Base-by-base conservation (phyloP, 2,329 filamentous ascomycete genomes). In the Pestalotiopsis sp. region DNA sequence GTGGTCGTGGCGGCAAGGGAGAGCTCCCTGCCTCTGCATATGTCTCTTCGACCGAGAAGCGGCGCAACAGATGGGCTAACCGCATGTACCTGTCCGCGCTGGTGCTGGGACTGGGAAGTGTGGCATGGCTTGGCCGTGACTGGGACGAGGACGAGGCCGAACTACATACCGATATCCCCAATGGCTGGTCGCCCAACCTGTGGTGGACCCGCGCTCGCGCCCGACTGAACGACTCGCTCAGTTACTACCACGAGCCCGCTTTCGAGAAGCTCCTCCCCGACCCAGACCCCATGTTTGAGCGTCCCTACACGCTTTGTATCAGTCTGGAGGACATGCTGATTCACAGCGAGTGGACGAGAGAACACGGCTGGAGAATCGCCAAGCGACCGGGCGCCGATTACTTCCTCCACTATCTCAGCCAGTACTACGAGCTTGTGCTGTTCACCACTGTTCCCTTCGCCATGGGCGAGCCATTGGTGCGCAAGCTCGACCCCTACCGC, bases 341-440 rank as follows among this genome's bases (percentile, higher is more conserved):
- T 38, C 95, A 98, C 83, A 97, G 93, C 77, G 94, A 97, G 79
- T 99, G 96, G 96, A 89, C 90, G 27, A 90, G 95, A 68, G 94
- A 98, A 79, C 92, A 98, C 78, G 96, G 96, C 69, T 99, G 96
- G 94, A 90, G 95, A 74, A 88, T 97, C 71, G 96, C 96, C 36
- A 99, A 99, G 85, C 90, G 96, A 64, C 96, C 96, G 45, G 96
- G 96, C 61, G 89, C 97, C 71, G 96, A 99, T 83, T 99, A 99
- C 84, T 99, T 99, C 84, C 84, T 99, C 72, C 93, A 94, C 77
- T 99, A 99, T 81, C 88, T 99, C 63, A 95, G 93, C 82, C 95
- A 98, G 81, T 98, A 99, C 86, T 99, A 98, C 79, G 96, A 99
- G 81, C 86, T 99, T 67, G 96, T 98, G 66, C 90, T 99, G 72